Percentiles rank a stretch among this genome's conserved stretches.
Evolutionary conservation across 306 rosid genomes (phyloP).

Genomic region (Cucurbita moschata): DNA sequence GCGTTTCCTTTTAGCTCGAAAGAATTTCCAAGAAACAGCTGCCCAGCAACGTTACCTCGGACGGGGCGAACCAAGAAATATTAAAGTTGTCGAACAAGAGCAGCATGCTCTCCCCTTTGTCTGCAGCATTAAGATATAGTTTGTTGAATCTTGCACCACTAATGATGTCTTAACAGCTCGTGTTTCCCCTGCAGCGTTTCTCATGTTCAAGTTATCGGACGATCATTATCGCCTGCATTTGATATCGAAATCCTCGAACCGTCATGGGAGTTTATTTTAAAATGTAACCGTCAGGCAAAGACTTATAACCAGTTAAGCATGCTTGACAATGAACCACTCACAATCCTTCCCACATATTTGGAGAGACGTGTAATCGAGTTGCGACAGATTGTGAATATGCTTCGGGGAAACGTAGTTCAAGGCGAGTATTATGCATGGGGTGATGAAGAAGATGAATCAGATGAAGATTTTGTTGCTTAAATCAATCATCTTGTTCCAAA

Average conservation of each 20-base stretch:
- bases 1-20: neutral
- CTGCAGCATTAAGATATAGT: neutral
- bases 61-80: neutral
- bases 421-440: constrained; percentile 21
- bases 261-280: constrained; percentile 45
- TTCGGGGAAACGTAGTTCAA: constrained; percentile 19
- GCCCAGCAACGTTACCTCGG: neutral
- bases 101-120: neutral
- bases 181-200: constrained; percentile 40
- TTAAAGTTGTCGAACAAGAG: neutral
- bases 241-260: constrained; percentile 37
- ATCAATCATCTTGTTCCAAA: neutral
- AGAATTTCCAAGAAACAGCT: neutral
- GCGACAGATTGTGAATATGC: constrained; percentile 19
- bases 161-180: neutral
- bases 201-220: constrained; percentile 56
- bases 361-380: constrained; percentile 15
- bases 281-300: constrained; percentile 19
- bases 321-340: constrained; percentile 17
- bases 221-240: constrained; percentile 44
- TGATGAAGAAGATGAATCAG: constrained; percentile 34
- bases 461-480: constrained; percentile 34
- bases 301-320: constrained; percentile 2
- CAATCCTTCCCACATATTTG: neutral
- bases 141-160: neutral